Evolutionary conservation across 1,284 basidiomycete species (phyloP).

Genomic region (Leucoagaricus sp.): DNA sequence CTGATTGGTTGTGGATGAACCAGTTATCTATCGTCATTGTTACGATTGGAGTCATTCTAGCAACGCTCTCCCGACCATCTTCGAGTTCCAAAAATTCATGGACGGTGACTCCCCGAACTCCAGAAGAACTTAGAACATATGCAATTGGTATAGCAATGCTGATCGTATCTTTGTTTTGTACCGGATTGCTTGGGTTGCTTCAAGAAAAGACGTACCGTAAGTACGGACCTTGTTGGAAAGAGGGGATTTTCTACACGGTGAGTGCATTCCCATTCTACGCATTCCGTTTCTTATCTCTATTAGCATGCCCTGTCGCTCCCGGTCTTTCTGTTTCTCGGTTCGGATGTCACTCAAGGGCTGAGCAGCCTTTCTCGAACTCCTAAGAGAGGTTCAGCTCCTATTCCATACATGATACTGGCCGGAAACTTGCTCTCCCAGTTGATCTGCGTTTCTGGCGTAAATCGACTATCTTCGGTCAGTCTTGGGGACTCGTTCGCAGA

Average conservation of each 20-base stretch:
- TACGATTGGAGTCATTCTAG: constrained; percentile 73
- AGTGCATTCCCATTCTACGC: constrained; percentile 17
- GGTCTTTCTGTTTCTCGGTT: constrained; percentile 65
- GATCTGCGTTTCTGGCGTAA: constrained; percentile 87
- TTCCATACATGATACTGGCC: constrained; percentile 55
- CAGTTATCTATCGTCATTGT: constrained; percentile 74
- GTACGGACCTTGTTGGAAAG: constrained; percentile 81
- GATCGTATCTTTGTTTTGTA: constrained; percentile 69
- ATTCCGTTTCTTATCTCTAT: not conserved
- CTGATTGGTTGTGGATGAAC: not conserved
- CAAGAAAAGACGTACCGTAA: constrained; percentile 81
- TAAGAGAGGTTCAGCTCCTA: constrained; percentile 25
- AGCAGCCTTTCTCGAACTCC: constrained; percentile 38
- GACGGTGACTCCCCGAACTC: constrained; percentile 18
- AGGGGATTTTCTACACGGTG: constrained; percentile 86
- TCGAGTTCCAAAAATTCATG: constrained; percentile 30
- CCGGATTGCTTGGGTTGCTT: constrained; percentile 74
- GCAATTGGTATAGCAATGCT: constrained; percentile 74
- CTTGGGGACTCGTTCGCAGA: not conserved
- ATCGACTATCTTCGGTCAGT: constrained; percentile 75
- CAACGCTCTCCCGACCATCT: constrained; percentile 69
- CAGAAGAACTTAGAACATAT: constrained; percentile 52
- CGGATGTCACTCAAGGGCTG: constrained; percentile 59
- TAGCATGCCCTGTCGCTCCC: constrained; percentile 77
- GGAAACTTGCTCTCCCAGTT: constrained; percentile 81